Percentiles rank a stretch among this genome's conserved stretches.
These are phyloP conservation scores for Plenodomus biglobosus DNA, from an alignment of 2,329 filamentous ascomycete species.

Conservation along the genomic window DNA sequence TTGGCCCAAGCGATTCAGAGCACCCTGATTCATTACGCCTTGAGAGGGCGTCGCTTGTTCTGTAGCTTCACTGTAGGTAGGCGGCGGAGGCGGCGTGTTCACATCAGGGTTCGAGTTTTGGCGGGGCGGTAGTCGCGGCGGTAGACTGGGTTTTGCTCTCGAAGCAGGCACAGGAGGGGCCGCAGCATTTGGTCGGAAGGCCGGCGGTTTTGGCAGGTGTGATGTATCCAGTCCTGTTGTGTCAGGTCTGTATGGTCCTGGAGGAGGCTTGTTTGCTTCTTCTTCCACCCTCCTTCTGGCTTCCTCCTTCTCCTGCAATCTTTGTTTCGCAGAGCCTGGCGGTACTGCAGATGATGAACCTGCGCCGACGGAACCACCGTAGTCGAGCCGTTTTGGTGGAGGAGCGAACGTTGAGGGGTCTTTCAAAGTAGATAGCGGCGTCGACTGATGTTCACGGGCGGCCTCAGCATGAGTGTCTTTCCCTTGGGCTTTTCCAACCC, in stretches of 20 bases:
- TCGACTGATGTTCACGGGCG: slow-evolving; percentile 54
- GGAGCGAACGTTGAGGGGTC: slow-evolving; percentile 79
- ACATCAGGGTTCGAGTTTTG: slow-evolving; percentile 56
- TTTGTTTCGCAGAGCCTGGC: slow-evolving; percentile 44
- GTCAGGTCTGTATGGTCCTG: slow-evolving; percentile 68
- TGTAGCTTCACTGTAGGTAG: slow-evolving; percentile 51
- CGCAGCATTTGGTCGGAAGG: slow-evolving; percentile 48
- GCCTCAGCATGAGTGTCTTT: slow-evolving; percentile 46
- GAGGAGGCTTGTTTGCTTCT: slow-evolving; percentile 47
- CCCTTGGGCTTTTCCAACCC: slow-evolving; percentile 56
- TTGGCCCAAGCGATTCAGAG: slow-evolving; percentile 66
- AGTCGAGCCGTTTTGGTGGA: slow-evolving; percentile 67
- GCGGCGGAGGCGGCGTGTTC: slow-evolving; percentile 50
- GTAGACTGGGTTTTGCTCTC: slow-evolving; percentile 57
- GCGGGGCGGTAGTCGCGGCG: slow-evolving; percentile 72
- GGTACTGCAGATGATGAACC: slow-evolving; percentile 49
- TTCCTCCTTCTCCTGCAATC: slow-evolving; percentile 39
- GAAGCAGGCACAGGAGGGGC: slow-evolving; percentile 27
- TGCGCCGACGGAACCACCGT: slow-evolving; percentile 48
- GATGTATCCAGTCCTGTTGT: slow-evolving; percentile 71
- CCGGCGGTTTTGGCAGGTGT: slow-evolving; percentile 71
- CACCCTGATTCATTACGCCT: slow-evolving; percentile 58
- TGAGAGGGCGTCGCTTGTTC: slow-evolving; percentile 33
- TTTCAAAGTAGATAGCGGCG: slow-evolving; percentile 69
- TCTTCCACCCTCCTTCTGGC: slow-evolving; percentile 42